Conservation (phyloP, 2,329 filamentous ascomycete species). For the Nemania diffusa region DNA sequence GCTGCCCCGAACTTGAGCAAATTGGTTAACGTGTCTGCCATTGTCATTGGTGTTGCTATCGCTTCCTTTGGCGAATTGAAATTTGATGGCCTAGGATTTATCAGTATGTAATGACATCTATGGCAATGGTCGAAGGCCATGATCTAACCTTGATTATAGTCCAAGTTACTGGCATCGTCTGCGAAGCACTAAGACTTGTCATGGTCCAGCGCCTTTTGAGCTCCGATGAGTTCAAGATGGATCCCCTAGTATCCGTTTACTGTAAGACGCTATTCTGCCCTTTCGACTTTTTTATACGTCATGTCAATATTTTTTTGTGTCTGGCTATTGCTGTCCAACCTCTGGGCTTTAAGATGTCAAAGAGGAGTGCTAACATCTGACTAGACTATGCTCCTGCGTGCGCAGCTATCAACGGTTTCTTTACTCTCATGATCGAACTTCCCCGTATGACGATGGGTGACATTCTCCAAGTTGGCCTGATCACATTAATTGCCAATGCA, state of each 20-base stretch:
- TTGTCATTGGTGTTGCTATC: slow-evolving; percentile 64
- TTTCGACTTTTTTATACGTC: too few relatives aligned
- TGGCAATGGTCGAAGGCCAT: neutral
- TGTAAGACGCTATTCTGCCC: slow-evolving; percentile 42
- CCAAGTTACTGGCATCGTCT: slow-evolving; percentile 80
- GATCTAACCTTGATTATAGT: slow-evolving; percentile 51
- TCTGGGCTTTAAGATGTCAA: neutral
- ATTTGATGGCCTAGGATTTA: slow-evolving; percentile 73
- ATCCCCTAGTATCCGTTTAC: slow-evolving; percentile 76
- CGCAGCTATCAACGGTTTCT: slow-evolving; percentile 80
- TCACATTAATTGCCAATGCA: slow-evolving; percentile 77
- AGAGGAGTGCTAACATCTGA: slow-evolving; percentile 13
- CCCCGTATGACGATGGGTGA: slow-evolving; percentile 73
- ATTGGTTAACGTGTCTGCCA: slow-evolving; percentile 62
- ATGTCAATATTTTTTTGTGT: too few relatives aligned
- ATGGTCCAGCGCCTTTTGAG: slow-evolving; percentile 88
- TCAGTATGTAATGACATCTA: slow-evolving; percentile 47
- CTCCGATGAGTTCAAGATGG: slow-evolving; percentile 85
- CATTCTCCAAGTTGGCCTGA: slow-evolving; percentile 71
- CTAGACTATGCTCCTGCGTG: slow-evolving; percentile 90
- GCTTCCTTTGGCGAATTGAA: slow-evolving; percentile 73
- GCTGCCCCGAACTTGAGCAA: slow-evolving; percentile 59
- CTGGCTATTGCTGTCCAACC: neutral
- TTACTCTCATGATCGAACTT: slow-evolving; percentile 76
- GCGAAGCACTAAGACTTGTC: slow-evolving; percentile 83